Base-by-base conservation (phyloP, 768 basidiomycete species). In the Serpula lacrymans region DNA sequence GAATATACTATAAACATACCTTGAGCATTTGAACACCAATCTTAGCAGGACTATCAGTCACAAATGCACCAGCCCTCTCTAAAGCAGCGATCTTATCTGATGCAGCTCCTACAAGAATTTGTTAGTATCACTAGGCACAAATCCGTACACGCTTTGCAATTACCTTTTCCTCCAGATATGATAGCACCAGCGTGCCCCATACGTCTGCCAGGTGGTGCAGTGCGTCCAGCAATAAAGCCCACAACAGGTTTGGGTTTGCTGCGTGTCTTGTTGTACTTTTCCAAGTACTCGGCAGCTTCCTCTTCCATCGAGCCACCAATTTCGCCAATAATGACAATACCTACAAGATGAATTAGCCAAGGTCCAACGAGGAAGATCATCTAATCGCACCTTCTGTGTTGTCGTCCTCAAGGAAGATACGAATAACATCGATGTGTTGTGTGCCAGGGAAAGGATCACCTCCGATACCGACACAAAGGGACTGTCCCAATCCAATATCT, bases 281-380 rank as follows among this genome's bases (percentile, higher is more conserved):
- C 87, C 41, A 99, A 72, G 67, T 95, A 98, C 52, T 93, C 96
- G 5, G 96, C 96, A 6, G 96, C 96, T 49, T 98, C 95, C 64
- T 99, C 96, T 68, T 99, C 96, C 95, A 97, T 96, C 6, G 90
- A 86, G 16, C 96, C 96, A 48, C 96, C 96, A 52, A 99, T 99
- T 70, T 99, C 96, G 46, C 96, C 96, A 53, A 99, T 99, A 47
- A 98, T 72, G 48, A 99, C 95, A 50, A 99, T 94, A 53, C 94
- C 89, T 91, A 29, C 4, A 10, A 33, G 24, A 16, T 50, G 26
- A 55, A 43, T 28, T 20, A 31, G 25, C 18, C 5, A 32, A 33
- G 10, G 9, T 26, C 12, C 28, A 27, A 17, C 14, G 12, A 13
- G 17, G 22, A 34, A n/a, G 25, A 26, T 3, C 39, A 34, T 18